Conservation (phyloP, 768 basidiomycete genomes). For the Nidularia sp. region DNA sequence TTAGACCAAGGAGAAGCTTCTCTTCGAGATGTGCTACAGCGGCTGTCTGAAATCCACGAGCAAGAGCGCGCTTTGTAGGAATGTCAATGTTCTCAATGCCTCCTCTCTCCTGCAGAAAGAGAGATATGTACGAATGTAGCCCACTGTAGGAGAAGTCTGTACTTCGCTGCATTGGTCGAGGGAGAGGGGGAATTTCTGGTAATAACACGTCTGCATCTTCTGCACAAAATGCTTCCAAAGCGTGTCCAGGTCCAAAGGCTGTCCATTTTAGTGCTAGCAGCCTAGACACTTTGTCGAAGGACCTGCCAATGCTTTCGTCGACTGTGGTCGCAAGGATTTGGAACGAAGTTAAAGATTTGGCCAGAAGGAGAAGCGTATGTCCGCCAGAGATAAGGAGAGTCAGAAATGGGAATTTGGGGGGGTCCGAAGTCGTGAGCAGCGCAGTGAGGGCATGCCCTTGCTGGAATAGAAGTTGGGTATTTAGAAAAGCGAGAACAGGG, state of each 20-base stretch:
- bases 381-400: constrained; percentile 91
- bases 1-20: constrained; percentile 59
- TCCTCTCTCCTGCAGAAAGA: constrained; percentile 40
- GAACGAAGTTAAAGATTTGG: constrained; percentile 52
- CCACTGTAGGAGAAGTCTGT: constrained; percentile 79
- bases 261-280: constrained; percentile 65
- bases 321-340: constrained; percentile 67
- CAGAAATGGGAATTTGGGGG: constrained; percentile 79
- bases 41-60: constrained; percentile 67
- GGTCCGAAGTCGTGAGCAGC: constrained; percentile 52
- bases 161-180: constrained; percentile 45
- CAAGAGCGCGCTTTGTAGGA: constrained; percentile 43
- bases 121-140: constrained; percentile 67
- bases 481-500: background rate
- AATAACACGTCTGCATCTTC: constrained; percentile 20
- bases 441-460: constrained; percentile 92
- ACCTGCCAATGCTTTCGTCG: constrained; percentile 74
- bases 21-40: constrained; percentile 71
- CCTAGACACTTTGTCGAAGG: constrained; percentile 81
- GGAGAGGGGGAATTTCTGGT: constrained; percentile 31
- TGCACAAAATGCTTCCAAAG: constrained; percentile 69
- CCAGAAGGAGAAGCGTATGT: constrained; percentile 85
- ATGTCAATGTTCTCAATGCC: constrained; percentile 38
- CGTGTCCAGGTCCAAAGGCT: constrained; percentile 67
- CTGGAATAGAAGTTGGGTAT: too few relatives aligned